phyloP scores from a whole-genome alignment of 1,139 yeast species.

The Suhomyces ambrosiae region DNA sequence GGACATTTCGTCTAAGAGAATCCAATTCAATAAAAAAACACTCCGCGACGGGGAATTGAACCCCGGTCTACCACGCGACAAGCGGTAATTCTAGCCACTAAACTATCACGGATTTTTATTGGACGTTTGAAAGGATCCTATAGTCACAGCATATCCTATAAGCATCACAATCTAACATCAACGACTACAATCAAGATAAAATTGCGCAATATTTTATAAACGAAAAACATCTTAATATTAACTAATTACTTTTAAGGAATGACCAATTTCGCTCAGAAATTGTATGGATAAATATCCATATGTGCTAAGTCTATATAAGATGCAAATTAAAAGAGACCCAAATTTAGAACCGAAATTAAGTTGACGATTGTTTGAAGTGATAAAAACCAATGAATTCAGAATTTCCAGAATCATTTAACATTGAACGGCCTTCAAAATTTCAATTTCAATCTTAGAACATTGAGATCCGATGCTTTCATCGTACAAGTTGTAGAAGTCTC shows the following conservation, averaged over 20 bases:
- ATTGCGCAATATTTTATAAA: too few species aligned
- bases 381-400: slow-evolving; percentile 3
- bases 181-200: too few species aligned
- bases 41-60: slow-evolving; percentile 74
- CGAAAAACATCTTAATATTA: slow-evolving; percentile 7
- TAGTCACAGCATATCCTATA: too few species aligned
- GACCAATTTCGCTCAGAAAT: slow-evolving; percentile 5
- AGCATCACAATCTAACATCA: too few species aligned
- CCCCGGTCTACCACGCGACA: slow-evolving; percentile 70
- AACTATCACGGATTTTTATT: slow-evolving; percentile 45
- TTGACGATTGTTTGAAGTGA: background rate
- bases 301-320: slow-evolving; percentile 5
- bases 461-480: slow-evolving; percentile 42
- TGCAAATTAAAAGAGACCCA: slow-evolving; percentile 2
- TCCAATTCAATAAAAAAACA: slow-evolving; percentile 1
- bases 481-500: slow-evolving; percentile 47
- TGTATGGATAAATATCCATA: background rate
- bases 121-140: background rate
- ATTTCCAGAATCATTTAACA: slow-evolving; percentile 23
- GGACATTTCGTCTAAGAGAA: too few species aligned
- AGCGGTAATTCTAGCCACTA: slow-evolving; percentile 52
- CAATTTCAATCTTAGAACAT: slow-evolving; percentile 41
- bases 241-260: slow-evolving; percentile 9
- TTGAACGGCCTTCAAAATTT: slow-evolving; percentile 34
- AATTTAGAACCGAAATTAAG: slow-evolving; percentile 4